Evolutionary conservation across 148 eudicot genomes (phyloP), one percentile per base, ranked within the genome.

Genomic region (Rhododendron simsii): DNA sequence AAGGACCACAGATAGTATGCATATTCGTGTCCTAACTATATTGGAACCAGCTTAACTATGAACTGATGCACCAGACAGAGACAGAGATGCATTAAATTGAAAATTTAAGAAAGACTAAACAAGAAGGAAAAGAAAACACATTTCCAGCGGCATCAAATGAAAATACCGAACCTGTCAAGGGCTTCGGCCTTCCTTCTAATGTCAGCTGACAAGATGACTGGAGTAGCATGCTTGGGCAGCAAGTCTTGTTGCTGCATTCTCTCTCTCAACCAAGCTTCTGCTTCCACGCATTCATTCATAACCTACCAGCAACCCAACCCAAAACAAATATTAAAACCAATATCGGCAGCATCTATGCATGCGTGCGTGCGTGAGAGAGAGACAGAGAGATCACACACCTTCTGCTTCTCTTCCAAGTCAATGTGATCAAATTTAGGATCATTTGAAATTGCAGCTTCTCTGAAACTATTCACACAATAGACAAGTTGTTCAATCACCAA

Each of bases 401-500:
- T 96, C 79, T 96, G 95, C 86, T 91, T 96, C 53, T 96, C 99
- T 14, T 89, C 83, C 50, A 90, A 15, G 41, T 95, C 99, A 84
- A 96, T 95, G 84, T 96, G 99, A 28, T 96, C 99, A 85, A 91
- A 96, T 88, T 93, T 94, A 69, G 96, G 85, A 89, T 96, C 99
- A 82, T 39, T 88, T 7, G 98, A 94, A 86, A 88, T 44, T 37
- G 93, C 97, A 28, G 96, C 99, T 47, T 93, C 95, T 84, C 95
- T 92, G 89, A 88, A 96, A 71, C 96, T 91, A 86, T 87, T 90
- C 86, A 95, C 85, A 88, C 93, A 91, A 80, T 88, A 78, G 15
- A 47, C 23, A 59, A 95, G 89, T 84, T 93, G 97, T 37, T 92
- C 90, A 50, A 95, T 53, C 76, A 86, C 85, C n/a, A 89, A 14